These are phyloP conservation scores for Viola odorata DNA, from an alignment of 345 rosid genomes.

Conservation along the genomic window DNA sequence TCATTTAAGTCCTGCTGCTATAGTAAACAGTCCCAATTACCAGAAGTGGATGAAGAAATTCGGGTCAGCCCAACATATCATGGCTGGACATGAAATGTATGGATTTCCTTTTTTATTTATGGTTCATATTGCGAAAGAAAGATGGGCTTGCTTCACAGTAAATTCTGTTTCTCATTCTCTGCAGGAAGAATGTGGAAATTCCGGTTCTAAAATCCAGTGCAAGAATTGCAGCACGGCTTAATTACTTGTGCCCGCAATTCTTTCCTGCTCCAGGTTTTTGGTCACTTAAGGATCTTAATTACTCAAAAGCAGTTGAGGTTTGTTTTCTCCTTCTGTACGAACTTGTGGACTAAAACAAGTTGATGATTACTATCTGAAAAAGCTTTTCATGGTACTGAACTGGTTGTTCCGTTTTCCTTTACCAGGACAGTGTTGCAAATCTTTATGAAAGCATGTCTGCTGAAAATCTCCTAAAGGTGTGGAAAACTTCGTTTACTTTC, in stretches of 20 bases:
- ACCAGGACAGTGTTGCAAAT: slow-evolving; percentile 38
- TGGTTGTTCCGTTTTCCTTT: slow-evolving; percentile 16
- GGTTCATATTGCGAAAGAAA: neutral
- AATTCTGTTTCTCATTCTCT: neutral
- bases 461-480: slow-evolving; percentile 95
- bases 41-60: slow-evolving; percentile 80
- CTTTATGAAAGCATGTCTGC: slow-evolving; percentile 46
- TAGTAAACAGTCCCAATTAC: slow-evolving; percentile 50
- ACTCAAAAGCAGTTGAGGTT: slow-evolving; percentile 40
- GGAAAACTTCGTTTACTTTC: neutral
- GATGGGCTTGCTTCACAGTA: too few species aligned
- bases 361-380: slow-evolving; percentile 1
- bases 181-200: slow-evolving; percentile 77
- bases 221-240: slow-evolving; percentile 69
- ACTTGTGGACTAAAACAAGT: neutral
- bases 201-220: slow-evolving; percentile 80
- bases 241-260: slow-evolving; percentile 90
- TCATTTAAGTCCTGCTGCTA: slow-evolving; percentile 74
- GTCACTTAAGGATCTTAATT: slow-evolving; percentile 37
- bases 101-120: slow-evolving; percentile 19
- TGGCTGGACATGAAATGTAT: slow-evolving; percentile 83
- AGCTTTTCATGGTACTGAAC: slow-evolving; percentile 4
- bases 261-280: slow-evolving; percentile 88
- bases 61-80: slow-evolving; percentile 65
- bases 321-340: slow-evolving; percentile 15